Percentiles rank a stretch among this genome's conserved stretches.
phyloP scores from a whole-genome alignment of 1,284 basidiomycete species.

The Cutaneotrichosporon cutaneum region DNA sequence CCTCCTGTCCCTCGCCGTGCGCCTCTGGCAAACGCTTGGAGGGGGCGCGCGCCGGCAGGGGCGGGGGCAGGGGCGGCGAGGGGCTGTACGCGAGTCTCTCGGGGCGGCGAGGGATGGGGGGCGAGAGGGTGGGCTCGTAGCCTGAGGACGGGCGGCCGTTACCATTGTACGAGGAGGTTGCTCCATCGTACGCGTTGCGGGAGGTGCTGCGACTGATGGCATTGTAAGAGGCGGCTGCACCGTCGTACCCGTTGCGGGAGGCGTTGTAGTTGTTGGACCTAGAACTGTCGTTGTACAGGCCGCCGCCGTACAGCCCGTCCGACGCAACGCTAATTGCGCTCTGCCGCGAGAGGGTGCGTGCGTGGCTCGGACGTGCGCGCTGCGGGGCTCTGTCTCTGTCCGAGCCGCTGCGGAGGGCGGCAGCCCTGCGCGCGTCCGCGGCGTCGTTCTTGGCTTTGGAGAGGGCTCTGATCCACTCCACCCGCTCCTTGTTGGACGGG shows the following conservation, averaged over 20 bases:
- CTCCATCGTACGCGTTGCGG: too few species aligned
- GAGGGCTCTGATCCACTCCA: constrained; percentile 33
- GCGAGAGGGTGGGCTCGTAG: too few species aligned
- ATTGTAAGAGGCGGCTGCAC: neutral
- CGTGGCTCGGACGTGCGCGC: neutral
- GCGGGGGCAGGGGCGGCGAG: neutral
- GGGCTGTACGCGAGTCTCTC: neutral
- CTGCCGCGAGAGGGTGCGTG: too few species aligned
- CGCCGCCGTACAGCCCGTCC: too few species aligned
- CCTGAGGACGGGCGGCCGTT: too few species aligned
- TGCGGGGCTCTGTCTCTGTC: neutral
- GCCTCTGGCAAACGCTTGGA: neutral
- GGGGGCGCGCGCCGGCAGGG: neutral
- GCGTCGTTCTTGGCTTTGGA: constrained; percentile 13
- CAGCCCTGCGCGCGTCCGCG: constrained; percentile 11
- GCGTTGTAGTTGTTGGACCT: too few species aligned
- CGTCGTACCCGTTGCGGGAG: too few species aligned
- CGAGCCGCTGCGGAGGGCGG: neutral
- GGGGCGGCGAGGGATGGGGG: neutral
- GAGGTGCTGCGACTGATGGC: too few species aligned
- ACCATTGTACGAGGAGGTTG: too few species aligned
- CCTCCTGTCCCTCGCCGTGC: neutral
- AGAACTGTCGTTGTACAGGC: too few species aligned
- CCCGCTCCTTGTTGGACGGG: constrained; percentile 17
- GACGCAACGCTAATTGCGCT: neutral